Conservation (phyloP, 1,139 yeast species). For the Pichia sp. region DNA sequence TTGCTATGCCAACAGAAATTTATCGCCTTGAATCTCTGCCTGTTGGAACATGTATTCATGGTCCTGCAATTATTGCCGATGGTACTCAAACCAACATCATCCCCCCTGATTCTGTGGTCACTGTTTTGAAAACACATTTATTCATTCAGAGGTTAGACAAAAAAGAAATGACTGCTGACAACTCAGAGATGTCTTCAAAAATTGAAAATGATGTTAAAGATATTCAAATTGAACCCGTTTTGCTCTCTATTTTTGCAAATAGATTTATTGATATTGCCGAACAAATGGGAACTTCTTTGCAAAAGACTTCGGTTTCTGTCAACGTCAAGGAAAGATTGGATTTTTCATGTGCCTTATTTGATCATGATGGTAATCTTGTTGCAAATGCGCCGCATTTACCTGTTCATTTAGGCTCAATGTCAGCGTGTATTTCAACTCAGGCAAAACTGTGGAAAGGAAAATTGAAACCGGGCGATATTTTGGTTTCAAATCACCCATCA, state of each 20-base stretch:
- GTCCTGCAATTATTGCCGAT: conserved; percentile 83
- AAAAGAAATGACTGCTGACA: background rate
- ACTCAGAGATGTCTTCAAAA: no score
- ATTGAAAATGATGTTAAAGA: conserved; percentile 3
- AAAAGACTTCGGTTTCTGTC: conserved; percentile 52
- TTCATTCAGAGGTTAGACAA: conserved; percentile 13
- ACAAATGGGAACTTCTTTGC: conserved; percentile 57
- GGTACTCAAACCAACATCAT: conserved; percentile 80
- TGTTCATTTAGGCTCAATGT: conserved; percentile 57
- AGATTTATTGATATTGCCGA: conserved; percentile 60
- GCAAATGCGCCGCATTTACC: conserved; percentile 64
- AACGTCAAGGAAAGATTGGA: conserved; percentile 55
- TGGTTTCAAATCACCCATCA: conserved; percentile 49
- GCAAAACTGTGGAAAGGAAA: conserved; percentile 42
- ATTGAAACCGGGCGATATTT: conserved; percentile 46
- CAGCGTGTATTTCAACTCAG: conserved; percentile 49
- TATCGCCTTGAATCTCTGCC: conserved; percentile 28
- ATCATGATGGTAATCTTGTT: conserved; percentile 45
- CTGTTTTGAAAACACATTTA: conserved; percentile 47
- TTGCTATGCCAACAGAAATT: conserved; percentile 16
- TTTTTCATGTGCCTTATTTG: conserved; percentile 56
- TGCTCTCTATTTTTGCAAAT: conserved; percentile 51
- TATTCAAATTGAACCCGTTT: conserved; percentile 39
- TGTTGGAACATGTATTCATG: conserved; percentile 47
- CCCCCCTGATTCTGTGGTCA: conserved; percentile 64